These are phyloP conservation scores for Darksidea phi DNA, from an alignment of 495 filamentous ascomycete genomes.

Conservation along the genomic window DNA sequence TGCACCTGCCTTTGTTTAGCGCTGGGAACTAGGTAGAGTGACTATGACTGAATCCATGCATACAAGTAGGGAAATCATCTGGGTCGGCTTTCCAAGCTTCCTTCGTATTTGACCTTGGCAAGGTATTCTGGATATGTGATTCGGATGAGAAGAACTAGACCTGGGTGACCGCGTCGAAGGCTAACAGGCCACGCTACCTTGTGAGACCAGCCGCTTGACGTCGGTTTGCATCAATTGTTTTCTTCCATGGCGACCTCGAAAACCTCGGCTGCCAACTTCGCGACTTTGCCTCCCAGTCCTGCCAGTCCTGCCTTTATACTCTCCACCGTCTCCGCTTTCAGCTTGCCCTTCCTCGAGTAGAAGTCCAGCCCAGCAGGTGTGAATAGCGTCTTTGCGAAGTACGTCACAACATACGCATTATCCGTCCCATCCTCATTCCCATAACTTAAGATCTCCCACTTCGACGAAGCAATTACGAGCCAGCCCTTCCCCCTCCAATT, in stretches of 20 bases:
- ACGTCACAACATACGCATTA: conserved; percentile 66
- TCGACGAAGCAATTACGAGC: conserved; percentile 61
- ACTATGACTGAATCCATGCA: too few species aligned
- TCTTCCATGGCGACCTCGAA: conserved; percentile 46
- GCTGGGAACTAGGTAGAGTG: too few species aligned
- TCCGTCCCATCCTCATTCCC: conserved; percentile 52
- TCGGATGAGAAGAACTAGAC: too few species aligned
- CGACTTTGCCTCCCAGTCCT: conserved; percentile 41
- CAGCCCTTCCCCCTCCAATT: conserved; percentile 70
- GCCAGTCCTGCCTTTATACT: conserved; percentile 45
- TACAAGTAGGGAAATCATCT: too few species aligned
- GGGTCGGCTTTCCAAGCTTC: too few species aligned
- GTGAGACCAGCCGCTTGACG: too few species aligned
- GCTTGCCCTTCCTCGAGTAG: conserved; percentile 59
- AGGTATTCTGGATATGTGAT: too few species aligned
- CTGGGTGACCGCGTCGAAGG: too few species aligned
- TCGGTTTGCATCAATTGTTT: too few species aligned
- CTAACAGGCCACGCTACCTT: too few species aligned
- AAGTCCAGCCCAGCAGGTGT: conserved; percentile 74
- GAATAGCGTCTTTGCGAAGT: conserved; percentile 72
- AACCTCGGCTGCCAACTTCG: conserved; percentile 42
- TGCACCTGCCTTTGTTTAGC: too few species aligned
- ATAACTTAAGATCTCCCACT: conserved; percentile 75
- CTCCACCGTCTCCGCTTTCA: conserved; percentile 50
- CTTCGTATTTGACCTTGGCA: too few species aligned